phyloP scores from a whole-genome alignment of 2,329 filamentous ascomycete species.

The Colletotrichum acutatum region DNA sequence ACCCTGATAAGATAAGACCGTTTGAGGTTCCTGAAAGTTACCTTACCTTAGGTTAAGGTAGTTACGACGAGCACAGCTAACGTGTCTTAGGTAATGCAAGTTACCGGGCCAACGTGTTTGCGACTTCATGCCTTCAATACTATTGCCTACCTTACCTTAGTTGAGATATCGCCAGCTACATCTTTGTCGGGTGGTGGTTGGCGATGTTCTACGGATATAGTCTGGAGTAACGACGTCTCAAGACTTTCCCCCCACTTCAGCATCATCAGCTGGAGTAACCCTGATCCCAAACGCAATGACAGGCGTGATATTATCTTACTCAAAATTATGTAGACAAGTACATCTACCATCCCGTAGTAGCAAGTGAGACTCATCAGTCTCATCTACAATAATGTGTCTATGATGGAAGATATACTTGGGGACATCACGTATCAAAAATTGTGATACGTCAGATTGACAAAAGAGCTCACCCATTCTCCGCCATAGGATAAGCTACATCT shows the following conservation, averaged over 20 bases:
- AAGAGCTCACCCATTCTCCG: background rate
- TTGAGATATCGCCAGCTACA: background rate
- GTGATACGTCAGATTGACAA: background rate
- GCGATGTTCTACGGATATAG: background rate
- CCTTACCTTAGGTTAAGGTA: no score
- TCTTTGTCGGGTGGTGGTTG: background rate
- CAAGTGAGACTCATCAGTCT: no score
- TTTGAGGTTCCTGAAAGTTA: background rate
- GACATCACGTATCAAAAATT: background rate
- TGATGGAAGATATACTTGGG: no score
- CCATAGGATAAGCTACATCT: constrained; percentile 5
- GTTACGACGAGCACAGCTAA: background rate
- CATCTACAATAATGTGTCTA: no score
- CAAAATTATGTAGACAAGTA: no score
- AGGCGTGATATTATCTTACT: no score
- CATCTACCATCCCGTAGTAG: no score
- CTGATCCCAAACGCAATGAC: no score
- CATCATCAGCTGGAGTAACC: no score
- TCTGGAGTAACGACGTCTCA: background rate
- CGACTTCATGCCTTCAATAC: background rate
- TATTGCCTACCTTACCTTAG: no score
- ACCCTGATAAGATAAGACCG: constrained; percentile 9
- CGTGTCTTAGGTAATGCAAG: background rate
- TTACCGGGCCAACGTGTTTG: background rate
- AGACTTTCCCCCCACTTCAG: no score